phyloP scores from a whole-genome alignment of 2,329 filamentous ascomycete genomes.

The Alternaria sp. region DNA sequence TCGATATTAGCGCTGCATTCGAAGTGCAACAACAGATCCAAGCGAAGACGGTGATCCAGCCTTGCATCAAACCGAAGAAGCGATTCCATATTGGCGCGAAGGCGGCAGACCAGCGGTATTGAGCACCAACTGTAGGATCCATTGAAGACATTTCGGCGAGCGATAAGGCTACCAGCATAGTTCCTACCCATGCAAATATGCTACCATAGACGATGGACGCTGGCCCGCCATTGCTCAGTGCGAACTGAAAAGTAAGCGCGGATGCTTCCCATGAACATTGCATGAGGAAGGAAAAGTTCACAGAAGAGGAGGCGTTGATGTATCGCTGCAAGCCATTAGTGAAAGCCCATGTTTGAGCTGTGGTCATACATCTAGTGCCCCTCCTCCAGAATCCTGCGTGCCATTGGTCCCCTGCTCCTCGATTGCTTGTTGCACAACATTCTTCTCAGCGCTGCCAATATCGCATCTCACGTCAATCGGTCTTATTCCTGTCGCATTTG shows the following conservation, averaged over 20 bases:
- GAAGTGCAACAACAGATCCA: slow-evolving; percentile 43
- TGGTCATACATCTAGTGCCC: background rate
- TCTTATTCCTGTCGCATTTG: background rate
- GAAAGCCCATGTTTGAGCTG: background rate
- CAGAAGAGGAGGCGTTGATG: slow-evolving; percentile 28
- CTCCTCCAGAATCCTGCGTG: slow-evolving; percentile 15
- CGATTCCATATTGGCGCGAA: slow-evolving; percentile 29
- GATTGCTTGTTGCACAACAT: slow-evolving; percentile 20
- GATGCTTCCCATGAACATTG: slow-evolving; percentile 37
- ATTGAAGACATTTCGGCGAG: slow-evolving; percentile 39
- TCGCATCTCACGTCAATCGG: background rate
- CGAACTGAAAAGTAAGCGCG: slow-evolving; percentile 33
- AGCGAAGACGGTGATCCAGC: slow-evolving; percentile 50
- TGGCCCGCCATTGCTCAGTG: slow-evolving; percentile 35
- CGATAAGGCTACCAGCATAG: slow-evolving; percentile 40
- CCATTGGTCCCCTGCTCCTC: slow-evolving; percentile 17
- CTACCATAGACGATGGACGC: slow-evolving; percentile 35
- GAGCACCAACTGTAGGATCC: slow-evolving; percentile 38
- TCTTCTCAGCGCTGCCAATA: background rate
- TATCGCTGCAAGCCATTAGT: slow-evolving; percentile 22
- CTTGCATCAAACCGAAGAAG: slow-evolving; percentile 37
- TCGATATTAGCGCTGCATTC: slow-evolving; percentile 34
- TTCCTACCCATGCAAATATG: slow-evolving; percentile 33
- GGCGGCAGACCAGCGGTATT: slow-evolving; percentile 35
- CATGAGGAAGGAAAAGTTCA: slow-evolving; percentile 33